These are phyloP conservation scores for Tripterygium wilfordii DNA, from an alignment of 177 flowering plant genomes.

Conservation along the genomic window DNA sequence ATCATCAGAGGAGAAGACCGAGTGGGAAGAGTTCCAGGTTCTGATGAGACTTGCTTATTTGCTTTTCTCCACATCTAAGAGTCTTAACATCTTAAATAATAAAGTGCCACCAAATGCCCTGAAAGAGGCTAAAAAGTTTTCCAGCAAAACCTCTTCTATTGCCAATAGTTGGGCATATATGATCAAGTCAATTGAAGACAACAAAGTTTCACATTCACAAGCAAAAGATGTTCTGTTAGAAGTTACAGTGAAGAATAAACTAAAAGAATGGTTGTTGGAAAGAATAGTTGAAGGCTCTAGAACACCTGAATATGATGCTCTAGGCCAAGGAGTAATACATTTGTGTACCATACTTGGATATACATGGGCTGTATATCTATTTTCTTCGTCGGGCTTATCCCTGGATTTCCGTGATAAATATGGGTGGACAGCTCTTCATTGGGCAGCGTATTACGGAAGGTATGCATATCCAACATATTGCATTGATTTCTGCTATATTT, in stretches of 20 bases:
- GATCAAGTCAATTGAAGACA: slow-evolving; percentile 33
- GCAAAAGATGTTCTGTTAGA: slow-evolving; percentile 60
- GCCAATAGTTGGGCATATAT: slow-evolving; percentile 48
- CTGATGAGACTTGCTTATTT: slow-evolving; percentile 73
- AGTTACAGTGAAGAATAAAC: slow-evolving; percentile 56
- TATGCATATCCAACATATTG: too few species aligned
- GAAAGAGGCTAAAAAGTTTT: slow-evolving; percentile 67
- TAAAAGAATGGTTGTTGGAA: slow-evolving; percentile 85
- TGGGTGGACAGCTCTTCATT: slow-evolving; percentile 99
- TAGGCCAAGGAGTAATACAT: slow-evolving; percentile 89
- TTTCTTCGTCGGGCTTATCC: slow-evolving; percentile 64
- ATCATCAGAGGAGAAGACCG: slow-evolving; percentile 33
- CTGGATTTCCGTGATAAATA: slow-evolving; percentile 75
- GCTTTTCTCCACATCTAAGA: slow-evolving; percentile 65
- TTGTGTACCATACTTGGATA: slow-evolving; percentile 90
- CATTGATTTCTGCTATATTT: background rate
- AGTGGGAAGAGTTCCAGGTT: slow-evolving; percentile 57
- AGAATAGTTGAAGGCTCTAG: slow-evolving; percentile 56
- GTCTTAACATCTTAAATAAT: slow-evolving; percentile 36
- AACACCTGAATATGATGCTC: slow-evolving; percentile 44
- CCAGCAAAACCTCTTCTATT: slow-evolving; percentile 29
- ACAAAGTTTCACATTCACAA: slow-evolving; percentile 31
- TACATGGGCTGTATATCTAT: slow-evolving; percentile 69
- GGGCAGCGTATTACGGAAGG: slow-evolving; percentile 96
- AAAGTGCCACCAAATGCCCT: slow-evolving; percentile 38